A percentile compares a stretch with the other conserved stretches of the same genome.
Evolutionary conservation across 2,329 filamentous ascomycete species (phyloP).

Genomic region (Trichoderma afroharzianum): DNA sequence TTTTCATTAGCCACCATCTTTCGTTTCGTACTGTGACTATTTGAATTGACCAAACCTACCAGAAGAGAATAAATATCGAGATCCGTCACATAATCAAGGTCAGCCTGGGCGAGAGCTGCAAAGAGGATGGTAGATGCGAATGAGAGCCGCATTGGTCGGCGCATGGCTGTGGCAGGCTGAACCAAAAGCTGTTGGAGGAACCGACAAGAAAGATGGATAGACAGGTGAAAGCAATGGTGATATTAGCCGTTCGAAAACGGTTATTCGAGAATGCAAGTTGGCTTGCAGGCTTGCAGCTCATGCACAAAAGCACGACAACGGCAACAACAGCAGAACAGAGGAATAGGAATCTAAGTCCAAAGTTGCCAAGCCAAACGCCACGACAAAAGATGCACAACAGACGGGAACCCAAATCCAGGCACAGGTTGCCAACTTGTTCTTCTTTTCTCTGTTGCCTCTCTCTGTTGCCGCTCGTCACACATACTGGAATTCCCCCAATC

Average conservation of each 20-base stretch:
- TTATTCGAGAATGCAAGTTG: neutral
- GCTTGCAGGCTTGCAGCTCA: neutral
- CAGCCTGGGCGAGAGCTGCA: constrained; percentile 5
- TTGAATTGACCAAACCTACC: constrained; percentile 26
- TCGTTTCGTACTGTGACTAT: too few relatives aligned
- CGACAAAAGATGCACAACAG: neutral
- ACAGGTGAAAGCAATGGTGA: neutral
- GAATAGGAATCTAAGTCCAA: neutral
- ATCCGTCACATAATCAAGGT: constrained; percentile 44
- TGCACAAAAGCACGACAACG: neutral
- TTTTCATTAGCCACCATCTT: neutral
- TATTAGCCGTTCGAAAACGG: neutral
- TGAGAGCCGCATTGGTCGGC: neutral
- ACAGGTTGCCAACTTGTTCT: neutral
- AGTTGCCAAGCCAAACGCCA: neutral
- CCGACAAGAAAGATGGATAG: neutral
- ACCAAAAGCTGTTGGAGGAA: too few relatives aligned
- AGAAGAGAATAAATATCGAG: constrained; percentile 40
- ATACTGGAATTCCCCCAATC: neutral
- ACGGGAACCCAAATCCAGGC: neutral
- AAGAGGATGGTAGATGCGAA: neutral
- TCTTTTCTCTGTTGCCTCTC: neutral
- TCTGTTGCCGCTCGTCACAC: neutral
- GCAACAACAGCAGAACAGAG: neutral
- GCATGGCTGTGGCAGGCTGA: neutral